phyloP scores from a whole-genome alignment of 2,329 filamentous ascomycete species.

The Ascochyta viciae-villosae region DNA sequence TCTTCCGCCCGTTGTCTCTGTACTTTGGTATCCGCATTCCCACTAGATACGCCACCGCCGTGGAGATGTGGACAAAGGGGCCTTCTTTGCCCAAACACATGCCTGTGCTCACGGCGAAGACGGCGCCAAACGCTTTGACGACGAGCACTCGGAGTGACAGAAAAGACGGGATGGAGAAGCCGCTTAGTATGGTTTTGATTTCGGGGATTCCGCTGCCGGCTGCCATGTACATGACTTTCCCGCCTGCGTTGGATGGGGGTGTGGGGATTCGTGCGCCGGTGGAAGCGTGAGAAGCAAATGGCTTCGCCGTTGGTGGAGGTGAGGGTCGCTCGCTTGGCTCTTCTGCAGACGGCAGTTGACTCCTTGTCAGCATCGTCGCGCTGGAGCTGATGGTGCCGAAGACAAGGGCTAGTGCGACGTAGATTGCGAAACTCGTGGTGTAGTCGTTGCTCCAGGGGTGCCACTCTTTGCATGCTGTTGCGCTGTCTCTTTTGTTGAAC shows the following conservation, averaged over 20 bases:
- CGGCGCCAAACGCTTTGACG: conserved; percentile 65
- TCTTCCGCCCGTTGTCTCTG: conserved; percentile 63
- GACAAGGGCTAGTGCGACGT: conserved; percentile 57
- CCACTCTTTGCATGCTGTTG: conserved; percentile 52
- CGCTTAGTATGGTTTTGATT: conserved; percentile 67
- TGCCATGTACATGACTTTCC: conserved; percentile 65
- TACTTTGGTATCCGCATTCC: conserved; percentile 63
- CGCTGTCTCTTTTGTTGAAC: conserved; percentile 2
- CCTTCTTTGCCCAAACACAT: conserved; percentile 70
- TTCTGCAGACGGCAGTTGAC: conserved; percentile 55
- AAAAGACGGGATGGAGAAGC: conserved; percentile 67
- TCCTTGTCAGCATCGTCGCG: conserved; percentile 59
- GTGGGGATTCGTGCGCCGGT: conserved; percentile 2
- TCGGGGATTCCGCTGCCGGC: conserved; percentile 67
- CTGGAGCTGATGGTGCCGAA: conserved; percentile 60
- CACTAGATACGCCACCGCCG: conserved; percentile 63
- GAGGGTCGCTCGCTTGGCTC: conserved; percentile 24
- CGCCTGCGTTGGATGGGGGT: conserved; percentile 34
- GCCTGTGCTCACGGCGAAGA: conserved; percentile 65
- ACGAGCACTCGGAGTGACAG: conserved; percentile 62
- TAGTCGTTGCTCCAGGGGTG: conserved; percentile 54
- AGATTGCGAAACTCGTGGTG: conserved; percentile 55
- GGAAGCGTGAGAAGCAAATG: conserved; percentile 1
- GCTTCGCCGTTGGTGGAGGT: conserved; percentile 6
- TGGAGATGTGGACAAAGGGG: conserved; percentile 67